These are phyloP conservation scores for Neonectria magnoliae DNA, from an alignment of 2,329 filamentous ascomycete species.

Conservation along the genomic window DNA sequence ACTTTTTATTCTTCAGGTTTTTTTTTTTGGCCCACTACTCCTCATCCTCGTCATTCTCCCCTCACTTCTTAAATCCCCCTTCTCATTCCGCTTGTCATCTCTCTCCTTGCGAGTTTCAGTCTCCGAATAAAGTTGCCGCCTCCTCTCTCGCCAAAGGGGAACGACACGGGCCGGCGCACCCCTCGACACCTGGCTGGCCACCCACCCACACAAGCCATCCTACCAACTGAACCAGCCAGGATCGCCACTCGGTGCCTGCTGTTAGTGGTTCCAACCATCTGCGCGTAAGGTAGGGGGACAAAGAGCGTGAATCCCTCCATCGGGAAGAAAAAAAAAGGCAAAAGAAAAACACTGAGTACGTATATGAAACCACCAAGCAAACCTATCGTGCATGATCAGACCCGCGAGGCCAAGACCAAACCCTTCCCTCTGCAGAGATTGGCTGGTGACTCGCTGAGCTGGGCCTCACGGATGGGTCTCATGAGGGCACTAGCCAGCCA, in stretches of 20 bases:
- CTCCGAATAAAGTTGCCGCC: conserved; percentile 20
- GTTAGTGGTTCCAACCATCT: conserved; percentile 11
- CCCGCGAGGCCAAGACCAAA: conserved; percentile 4
- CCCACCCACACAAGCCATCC: conserved; percentile 8
- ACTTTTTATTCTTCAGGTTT: neutral
- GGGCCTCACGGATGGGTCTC: conserved; percentile 16
- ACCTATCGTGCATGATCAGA: conserved; percentile 20
- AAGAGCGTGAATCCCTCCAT: neutral
- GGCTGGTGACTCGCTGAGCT: conserved; percentile 8
- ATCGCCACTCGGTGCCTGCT: conserved; percentile 23
- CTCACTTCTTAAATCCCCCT: no score
- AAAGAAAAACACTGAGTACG: conserved; percentile 2
- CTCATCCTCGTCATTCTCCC: neutral
- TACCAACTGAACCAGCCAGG: conserved; percentile 13
- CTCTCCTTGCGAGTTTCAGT: conserved; percentile 11
- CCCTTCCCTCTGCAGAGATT: conserved; percentile 17
- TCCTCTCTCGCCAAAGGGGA: conserved; percentile 16
- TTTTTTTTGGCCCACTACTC: neutral
- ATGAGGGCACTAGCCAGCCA: conserved; percentile 2
- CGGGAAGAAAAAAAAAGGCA: neutral
- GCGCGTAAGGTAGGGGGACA: neutral
- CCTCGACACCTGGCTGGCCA: conserved; percentile 17
- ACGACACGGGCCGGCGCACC: conserved; percentile 16
- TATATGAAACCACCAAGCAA: conserved; percentile 22
- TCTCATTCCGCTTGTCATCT: neutral